Percentiles rank a stretch among this genome's conserved stretches.
These are phyloP conservation scores for Colletotrichum tropicicola DNA, from an alignment of 2,329 filamentous ascomycete genomes.

Conservation along the genomic window DNA sequence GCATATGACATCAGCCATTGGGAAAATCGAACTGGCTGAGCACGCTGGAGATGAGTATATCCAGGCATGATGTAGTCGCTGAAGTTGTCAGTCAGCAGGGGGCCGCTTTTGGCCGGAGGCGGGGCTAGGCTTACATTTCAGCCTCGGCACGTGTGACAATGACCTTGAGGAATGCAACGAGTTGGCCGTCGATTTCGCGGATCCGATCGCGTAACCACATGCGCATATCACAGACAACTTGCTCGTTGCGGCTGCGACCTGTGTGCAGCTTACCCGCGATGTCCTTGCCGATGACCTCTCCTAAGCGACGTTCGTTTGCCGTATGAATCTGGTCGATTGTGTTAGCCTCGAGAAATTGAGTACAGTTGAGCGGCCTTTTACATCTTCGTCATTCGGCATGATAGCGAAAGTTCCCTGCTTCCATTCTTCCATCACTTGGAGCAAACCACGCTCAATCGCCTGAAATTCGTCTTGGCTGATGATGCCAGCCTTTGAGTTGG, in stretches of 20 bases:
- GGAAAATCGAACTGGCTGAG: slow-evolving; percentile 34
- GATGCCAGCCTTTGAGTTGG: slow-evolving; percentile 69
- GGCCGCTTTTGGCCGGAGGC: slow-evolving; percentile 25
- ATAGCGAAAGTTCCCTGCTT: slow-evolving; percentile 37
- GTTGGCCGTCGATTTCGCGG: slow-evolving; percentile 35
- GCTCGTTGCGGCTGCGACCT: slow-evolving; percentile 75
- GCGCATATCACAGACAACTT: slow-evolving; percentile 78
- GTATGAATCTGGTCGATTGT: slow-evolving; percentile 60
- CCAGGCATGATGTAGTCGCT: slow-evolving; percentile 40
- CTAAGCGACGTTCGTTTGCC: slow-evolving; percentile 64
- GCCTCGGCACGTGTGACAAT: slow-evolving; percentile 34
- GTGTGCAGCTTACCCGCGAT: slow-evolving; percentile 79
- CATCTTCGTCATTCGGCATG: slow-evolving; percentile 25
- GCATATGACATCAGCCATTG: slow-evolving; percentile 37
- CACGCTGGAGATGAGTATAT: slow-evolving; percentile 38
- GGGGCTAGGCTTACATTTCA: slow-evolving; percentile 37
- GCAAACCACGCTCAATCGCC: slow-evolving; percentile 69
- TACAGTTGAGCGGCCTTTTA: slow-evolving; percentile 21
- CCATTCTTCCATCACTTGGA: slow-evolving; percentile 43
- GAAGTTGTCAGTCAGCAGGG: slow-evolving; percentile 33
- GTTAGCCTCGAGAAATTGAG: slow-evolving; percentile 29
- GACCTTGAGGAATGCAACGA: slow-evolving; percentile 36
- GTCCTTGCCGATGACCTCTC: slow-evolving; percentile 76
- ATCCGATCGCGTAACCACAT: slow-evolving; percentile 60
- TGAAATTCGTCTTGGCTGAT: slow-evolving; percentile 69